These are phyloP conservation scores for Microdochium bolleyi DNA, from an alignment of 2,329 filamentous ascomycete species.

Conservation along the genomic window DNA sequence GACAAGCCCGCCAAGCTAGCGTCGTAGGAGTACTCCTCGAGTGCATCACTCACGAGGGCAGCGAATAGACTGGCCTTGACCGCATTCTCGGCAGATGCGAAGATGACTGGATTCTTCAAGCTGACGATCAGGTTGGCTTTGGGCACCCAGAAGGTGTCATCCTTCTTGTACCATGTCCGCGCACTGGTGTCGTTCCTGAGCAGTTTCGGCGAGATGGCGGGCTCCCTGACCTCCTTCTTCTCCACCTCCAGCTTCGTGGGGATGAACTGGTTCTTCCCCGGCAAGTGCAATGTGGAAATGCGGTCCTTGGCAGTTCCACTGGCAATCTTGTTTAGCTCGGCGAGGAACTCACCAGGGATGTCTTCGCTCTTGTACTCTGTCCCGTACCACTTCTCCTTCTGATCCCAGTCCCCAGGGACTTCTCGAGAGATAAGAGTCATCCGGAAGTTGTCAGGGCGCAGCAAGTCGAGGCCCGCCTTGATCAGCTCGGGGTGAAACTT, in stretches of 20 bases:
- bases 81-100: conserved; percentile 67
- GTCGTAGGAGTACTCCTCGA: conserved; percentile 93
- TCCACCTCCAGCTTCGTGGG: conserved; percentile 89
- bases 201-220: conserved; percentile 66
- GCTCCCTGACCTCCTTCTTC: conserved; percentile 79
- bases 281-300: conserved; percentile 69
- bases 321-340: conserved; percentile 59
- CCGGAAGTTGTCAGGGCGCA: conserved; percentile 85
- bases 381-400: conserved; percentile 95
- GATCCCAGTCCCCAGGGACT: conserved; percentile 75
- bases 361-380: conserved; percentile 84
- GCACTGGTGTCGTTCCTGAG: conserved; percentile 77
- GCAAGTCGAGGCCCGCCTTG: conserved; percentile 59
- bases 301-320: conserved; percentile 49
- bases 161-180: conserved; percentile 95
- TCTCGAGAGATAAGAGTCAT: conserved; percentile 77
- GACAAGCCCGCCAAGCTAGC: conserved; percentile 85
- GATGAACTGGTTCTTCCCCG: conserved; percentile 92
- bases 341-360: conserved; percentile 68
- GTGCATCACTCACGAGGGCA: conserved; percentile 77
- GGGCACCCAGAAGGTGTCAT: conserved; percentile 96
- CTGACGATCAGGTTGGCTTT: conserved; percentile 83
- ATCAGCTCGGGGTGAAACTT: conserved; percentile 78
- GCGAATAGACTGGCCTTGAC: conserved; percentile 76
- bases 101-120: conserved; percentile 71